Conservation (phyloP, 2,329 filamentous ascomycete genomes). For the Lachnellula hyalina region DNA sequence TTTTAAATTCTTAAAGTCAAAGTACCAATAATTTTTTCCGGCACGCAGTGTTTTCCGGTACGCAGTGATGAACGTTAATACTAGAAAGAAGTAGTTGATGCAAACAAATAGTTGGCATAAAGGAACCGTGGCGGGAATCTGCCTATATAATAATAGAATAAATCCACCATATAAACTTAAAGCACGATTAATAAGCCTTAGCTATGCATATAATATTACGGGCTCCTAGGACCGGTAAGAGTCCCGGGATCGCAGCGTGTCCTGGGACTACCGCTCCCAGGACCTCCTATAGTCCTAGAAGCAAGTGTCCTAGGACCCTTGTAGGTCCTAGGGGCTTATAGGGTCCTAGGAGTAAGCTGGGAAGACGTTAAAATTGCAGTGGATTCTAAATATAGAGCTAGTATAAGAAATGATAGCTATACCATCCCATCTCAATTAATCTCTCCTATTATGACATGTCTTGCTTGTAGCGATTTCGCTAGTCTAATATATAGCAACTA, state of each 20-base stretch:
- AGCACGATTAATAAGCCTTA: no score
- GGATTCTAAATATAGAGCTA: constrained; percentile 12
- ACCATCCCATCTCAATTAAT: constrained; percentile 11
- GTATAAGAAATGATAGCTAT: constrained; percentile 16
- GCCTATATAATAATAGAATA: no score
- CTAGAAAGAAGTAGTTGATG: no score
- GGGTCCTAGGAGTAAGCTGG: no score
- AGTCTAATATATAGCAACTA: constrained; percentile 10
- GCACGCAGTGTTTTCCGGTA: not conserved
- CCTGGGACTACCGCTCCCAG: constrained; percentile 7
- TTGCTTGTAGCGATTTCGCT: constrained; percentile 11
- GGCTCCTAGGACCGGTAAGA: constrained; percentile 7
- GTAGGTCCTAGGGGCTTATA: no score
- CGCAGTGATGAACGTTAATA: not conserved
- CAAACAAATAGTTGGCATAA: no score
- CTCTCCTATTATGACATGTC: constrained; percentile 11
- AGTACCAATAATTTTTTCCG: not conserved
- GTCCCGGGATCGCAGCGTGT: constrained; percentile 6
- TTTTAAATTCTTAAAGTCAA: not conserved
- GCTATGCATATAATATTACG: not conserved
- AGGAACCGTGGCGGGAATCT: no score
- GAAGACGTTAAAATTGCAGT: constrained; percentile 11
- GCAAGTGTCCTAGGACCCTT: not conserved
- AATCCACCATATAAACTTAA: no score
- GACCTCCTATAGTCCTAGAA: constrained; percentile 6